Evolutionary conservation across 1,284 basidiomycete species (phyloP), one percentile per base, ranked within the genome.

Genomic region (Tylopilus sp.): DNA sequence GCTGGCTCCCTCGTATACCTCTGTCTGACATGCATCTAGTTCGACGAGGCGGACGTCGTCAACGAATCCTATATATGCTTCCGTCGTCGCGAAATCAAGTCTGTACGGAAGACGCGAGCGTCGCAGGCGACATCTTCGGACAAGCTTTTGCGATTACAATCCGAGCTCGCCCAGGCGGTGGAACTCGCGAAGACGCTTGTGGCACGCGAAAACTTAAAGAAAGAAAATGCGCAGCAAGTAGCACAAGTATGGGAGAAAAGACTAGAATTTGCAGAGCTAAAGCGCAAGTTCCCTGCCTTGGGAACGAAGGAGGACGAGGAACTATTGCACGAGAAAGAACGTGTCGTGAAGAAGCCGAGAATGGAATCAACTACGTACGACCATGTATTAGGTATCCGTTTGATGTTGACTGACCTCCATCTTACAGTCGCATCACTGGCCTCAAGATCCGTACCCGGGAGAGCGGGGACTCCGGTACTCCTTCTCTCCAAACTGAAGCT

Each of bases 11-110:
- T n/a, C n/a, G n/a, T n/a, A 11, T 3, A 12, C 1, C 15, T 41
- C 18, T 31, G 2, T 21, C 45, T 59, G 43, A 63, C 26, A 9
- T 26, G 13, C 53, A 28, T 53, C 2, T 60, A 94, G 89, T 85
- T 82, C 56, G 94, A 99, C 67, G 96, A 98, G 71, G 81, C 88
- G 31, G 96, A 97, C 69, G 84, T 88, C 45, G 71, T 73, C 52
- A 94, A 92, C 52, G 94, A 98, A 64, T 97, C 97, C 0, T 99
- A 98, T 58, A 92, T 98, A 44, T 99, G 97, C 71, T 99, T 99
- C 79, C 86, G 97, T 35, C 81, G 96, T 47, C 86, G 95, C 51
- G 96, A 99, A 64, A 89, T 91, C 67, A 98, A 98, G 66, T 86
- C 90, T 12, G 82, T 93, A 21, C 86, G 96, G 52, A 98, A 99